These are phyloP conservation scores for Erythrophleum fordii DNA, from an alignment of 306 rosid genomes.

Conservation along the genomic window DNA sequence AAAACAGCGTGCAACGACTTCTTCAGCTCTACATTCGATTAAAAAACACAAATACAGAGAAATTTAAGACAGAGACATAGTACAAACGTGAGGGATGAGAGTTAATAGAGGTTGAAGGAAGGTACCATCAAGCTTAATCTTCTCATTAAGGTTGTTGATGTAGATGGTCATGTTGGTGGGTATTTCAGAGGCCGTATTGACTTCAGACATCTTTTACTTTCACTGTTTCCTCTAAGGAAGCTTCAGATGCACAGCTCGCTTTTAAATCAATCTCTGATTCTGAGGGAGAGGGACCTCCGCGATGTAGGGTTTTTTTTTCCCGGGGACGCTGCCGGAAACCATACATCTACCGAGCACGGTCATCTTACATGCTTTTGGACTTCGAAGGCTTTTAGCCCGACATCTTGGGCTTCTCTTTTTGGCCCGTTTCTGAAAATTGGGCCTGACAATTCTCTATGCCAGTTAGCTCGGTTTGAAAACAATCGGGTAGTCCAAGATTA, in stretches of 20 bases:
- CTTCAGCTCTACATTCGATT: slow-evolving; percentile 70
- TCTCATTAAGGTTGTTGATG: slow-evolving; percentile 94
- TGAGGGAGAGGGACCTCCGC: not conserved
- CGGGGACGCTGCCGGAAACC: slow-evolving; percentile 32
- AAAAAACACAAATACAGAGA: not conserved
- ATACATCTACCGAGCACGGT: not conserved
- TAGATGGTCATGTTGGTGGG: slow-evolving; percentile 80
- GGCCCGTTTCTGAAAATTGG: not conserved
- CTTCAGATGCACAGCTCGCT: not conserved
- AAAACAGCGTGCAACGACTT: slow-evolving; percentile 87
- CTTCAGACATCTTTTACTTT: slow-evolving; percentile 63
- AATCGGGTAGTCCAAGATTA: no score
- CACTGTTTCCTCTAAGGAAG: not conserved
- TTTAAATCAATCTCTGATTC: not conserved
- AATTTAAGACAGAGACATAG: not conserved
- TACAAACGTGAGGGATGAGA: not conserved
- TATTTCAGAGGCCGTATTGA: slow-evolving; percentile 51
- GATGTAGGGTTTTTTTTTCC: not conserved
- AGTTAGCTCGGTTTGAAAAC: no score
- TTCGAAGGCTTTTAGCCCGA: not conserved
- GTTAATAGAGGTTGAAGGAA: not conserved
- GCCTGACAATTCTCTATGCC: not conserved
- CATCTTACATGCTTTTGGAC: slow-evolving; percentile 19
- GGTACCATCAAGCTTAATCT: slow-evolving; percentile 89
- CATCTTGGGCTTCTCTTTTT: not conserved